Conservation (phyloP, 768 basidiomycete species). For the Agrocybe praecox region DNA sequence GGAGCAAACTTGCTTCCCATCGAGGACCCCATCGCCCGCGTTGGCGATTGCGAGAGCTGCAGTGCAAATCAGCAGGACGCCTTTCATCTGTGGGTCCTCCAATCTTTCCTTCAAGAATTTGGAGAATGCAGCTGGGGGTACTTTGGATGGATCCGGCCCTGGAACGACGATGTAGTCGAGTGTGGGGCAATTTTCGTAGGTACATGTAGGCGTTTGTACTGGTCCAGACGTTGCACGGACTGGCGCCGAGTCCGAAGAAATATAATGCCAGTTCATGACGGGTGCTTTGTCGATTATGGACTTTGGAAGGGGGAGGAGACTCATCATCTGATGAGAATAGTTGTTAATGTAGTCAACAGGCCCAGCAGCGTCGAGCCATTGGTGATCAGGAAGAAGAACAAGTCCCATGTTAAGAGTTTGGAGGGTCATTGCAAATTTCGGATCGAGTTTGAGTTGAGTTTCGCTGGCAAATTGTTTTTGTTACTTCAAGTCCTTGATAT, state of each 20-base stretch:
- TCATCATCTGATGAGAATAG: conserved; percentile 13
- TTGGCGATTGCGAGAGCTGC: conserved; percentile 22
- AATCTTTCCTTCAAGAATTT: conserved; percentile 18
- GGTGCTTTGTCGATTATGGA: conserved; percentile 19
- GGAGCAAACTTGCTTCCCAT: conserved; percentile 24
- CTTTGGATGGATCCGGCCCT: conserved; percentile 18
- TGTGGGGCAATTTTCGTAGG: conserved; percentile 20
- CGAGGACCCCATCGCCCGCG: conserved; percentile 21
- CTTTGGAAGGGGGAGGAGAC: neutral
- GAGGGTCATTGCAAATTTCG: too few relatives aligned
- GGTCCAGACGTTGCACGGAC: conserved; percentile 19
- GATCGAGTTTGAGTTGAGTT: too few relatives aligned
- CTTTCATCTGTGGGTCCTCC: conserved; percentile 18
- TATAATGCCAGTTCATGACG: conserved; percentile 25
- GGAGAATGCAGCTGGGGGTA: conserved; percentile 12
- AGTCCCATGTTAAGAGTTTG: conserved; percentile 12
- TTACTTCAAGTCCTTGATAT: too few relatives aligned
- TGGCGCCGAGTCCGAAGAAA: conserved; percentile 19
- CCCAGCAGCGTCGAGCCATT: conserved; percentile 25
- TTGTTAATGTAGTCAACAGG: conserved; percentile 24
- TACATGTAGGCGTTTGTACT: conserved; percentile 19
- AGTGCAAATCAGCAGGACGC: conserved; percentile 26
- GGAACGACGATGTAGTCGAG: conserved; percentile 29
- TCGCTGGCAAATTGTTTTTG: too few relatives aligned
- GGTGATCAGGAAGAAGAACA: conserved; percentile 20